These are phyloP conservation scores for Taiozyma sp. DNA, from an alignment of 1,139 yeast genomes.

Conservation along the genomic window DNA sequence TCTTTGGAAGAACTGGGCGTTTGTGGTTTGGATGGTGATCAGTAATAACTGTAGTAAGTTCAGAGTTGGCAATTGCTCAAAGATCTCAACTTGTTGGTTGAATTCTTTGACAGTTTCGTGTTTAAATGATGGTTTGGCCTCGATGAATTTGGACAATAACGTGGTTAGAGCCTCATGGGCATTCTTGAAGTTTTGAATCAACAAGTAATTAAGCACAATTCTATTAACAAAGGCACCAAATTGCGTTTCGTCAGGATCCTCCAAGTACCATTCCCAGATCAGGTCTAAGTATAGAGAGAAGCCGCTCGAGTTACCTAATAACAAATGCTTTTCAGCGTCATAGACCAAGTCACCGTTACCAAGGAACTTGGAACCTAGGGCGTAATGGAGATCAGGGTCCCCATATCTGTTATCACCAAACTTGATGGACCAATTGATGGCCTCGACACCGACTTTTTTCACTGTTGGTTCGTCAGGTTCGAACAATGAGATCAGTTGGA, in stretches of 20 bases:
- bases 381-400: conserved; percentile 69
- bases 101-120: conserved; percentile 10
- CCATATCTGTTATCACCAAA: conserved; percentile 53
- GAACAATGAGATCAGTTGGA: conserved; percentile 27
- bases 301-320: conserved; percentile 64
- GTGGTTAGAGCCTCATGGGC: conserved; percentile 41
- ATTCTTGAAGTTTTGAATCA: conserved; percentile 57
- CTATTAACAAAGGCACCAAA: conserved; percentile 55
- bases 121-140: conserved; percentile 14
- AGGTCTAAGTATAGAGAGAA: conserved; percentile 44
- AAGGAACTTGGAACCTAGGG: conserved; percentile 65
- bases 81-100: conserved; percentile 7
- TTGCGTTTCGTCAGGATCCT: conserved; percentile 29
- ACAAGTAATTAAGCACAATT: conserved; percentile 65
- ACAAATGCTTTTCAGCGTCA: conserved; percentile 57
- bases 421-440: conserved; percentile 60
- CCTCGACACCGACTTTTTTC: conserved; percentile 59
- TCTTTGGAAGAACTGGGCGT: conserved; percentile 45
- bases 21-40: conserved; percentile 53
- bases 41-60: conserved; percentile 70
- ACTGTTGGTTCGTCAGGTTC: conserved; percentile 59
- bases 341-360: conserved; percentile 30
- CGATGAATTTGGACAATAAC: conserved; percentile 34
- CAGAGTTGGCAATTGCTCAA: conserved; percentile 34
- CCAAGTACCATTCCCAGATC: conserved; percentile 53